Evolutionary conservation across 1,139 yeast genomes (phyloP).

Genomic region (Candida sp.): DNA sequence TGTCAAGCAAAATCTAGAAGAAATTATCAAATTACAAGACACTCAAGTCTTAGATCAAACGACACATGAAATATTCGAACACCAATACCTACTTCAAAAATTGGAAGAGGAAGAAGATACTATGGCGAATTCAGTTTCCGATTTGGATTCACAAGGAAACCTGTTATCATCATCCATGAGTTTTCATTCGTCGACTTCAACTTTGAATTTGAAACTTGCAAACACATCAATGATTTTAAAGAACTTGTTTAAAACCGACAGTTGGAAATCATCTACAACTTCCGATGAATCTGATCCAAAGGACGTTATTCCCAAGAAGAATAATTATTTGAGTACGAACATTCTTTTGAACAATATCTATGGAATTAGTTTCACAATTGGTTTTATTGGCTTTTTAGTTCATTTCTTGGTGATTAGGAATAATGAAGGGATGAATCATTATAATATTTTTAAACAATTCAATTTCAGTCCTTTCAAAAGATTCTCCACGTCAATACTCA

Average conservation of each 20-base stretch:
- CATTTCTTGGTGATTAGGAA: slow-evolving; percentile 31
- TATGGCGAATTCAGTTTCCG: slow-evolving; percentile 5
- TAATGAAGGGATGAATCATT: slow-evolving; percentile 11
- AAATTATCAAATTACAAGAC: slow-evolving; percentile 25
- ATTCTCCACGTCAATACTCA: slow-evolving; percentile 6
- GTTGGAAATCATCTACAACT: slow-evolving; percentile 4
- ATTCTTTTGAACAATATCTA: slow-evolving; percentile 17
- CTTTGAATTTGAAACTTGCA: slow-evolving; percentile 26
- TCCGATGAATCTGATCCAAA: slow-evolving; percentile 10
- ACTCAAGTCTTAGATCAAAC: slow-evolving; percentile 26
- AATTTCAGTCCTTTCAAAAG: slow-evolving; percentile 6
- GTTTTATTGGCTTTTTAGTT: slow-evolving; percentile 36
- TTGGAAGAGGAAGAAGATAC: slow-evolving; percentile 16
- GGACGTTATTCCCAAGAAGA: slow-evolving; percentile 5
- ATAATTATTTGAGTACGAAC: slow-evolving; percentile 1
- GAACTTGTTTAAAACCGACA: slow-evolving; percentile 20
- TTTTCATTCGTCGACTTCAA: slow-evolving; percentile 28
- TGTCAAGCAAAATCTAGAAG: slow-evolving; percentile 7
- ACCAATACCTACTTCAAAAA: slow-evolving; percentile 16
- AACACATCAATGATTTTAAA: slow-evolving; percentile 28
- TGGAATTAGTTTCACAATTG: slow-evolving; percentile 37
- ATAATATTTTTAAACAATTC: slow-evolving; percentile 8
- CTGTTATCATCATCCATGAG: slow-evolving; percentile 39
- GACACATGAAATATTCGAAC: slow-evolving; percentile 17
- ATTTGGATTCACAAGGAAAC: slow-evolving; percentile 19